Base-by-base conservation (phyloP, 345 rosid species). In the Murraya paniculata region DNA sequence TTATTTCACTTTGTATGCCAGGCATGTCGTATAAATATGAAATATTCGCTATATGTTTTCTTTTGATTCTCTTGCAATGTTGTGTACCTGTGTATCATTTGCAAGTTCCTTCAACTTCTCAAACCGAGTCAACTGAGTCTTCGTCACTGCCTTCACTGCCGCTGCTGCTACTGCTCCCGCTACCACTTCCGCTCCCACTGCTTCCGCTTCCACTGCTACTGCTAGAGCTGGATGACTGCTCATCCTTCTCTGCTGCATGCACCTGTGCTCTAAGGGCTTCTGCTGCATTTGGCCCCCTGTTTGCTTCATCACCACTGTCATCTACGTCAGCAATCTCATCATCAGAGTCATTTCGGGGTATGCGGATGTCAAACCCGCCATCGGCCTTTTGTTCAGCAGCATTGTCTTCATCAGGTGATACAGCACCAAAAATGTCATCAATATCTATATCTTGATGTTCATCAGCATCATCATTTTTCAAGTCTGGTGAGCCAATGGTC, bases 291-390 rank as follows among this genome's bases (percentile, higher is more conserved):
- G 87, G 90, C 28, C 97, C 95, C 80, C 74, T 88, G 27, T 85
- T 85, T 41, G 77, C 97, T 78, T 92, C 94, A 53, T 94, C 95
- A 0, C 89, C 94, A 27, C 89, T 80, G 78, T 85, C 92, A 39
- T 94, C 98, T 65, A 94, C 97, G 74, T 94, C 97, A 57, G 98
- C 97, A 72, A 93, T 94, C 87, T 94, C 98, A 24, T 94, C 97
- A 71, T 86, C 92, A 3, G 84, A 78, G 72, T 83, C 81, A 81
- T 89, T 85, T 53, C 19, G 85, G 14, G 76, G 82, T 45, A n/a
- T 50, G 14, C 45, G 77, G 38, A 24, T 53, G n/a, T 80, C 85
- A 64, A 64, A 38, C 39, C 77, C 90, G 62, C 5, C 50, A 50
- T 81, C 79, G 0, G 60, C 80, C 57, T 82, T 88, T 9, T 64